Evolutionary conservation across 352 stramenopile species (phyloP), one percentile per base, ranked within the genome.

Genomic region (Discostella stelligera): DNA sequence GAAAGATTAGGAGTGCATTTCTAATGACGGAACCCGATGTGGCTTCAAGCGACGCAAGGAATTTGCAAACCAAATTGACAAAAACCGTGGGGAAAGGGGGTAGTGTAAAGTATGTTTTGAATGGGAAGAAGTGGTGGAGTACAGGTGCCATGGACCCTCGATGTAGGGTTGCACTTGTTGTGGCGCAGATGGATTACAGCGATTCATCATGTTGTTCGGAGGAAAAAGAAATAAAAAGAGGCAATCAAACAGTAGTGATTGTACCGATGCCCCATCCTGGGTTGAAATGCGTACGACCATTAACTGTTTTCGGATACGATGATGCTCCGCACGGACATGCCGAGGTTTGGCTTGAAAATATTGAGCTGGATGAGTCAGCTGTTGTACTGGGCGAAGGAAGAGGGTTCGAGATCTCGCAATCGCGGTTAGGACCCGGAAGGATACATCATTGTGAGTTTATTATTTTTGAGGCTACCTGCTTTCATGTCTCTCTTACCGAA

Each of bases 1-100:
- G 96, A 25, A 87, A 91, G 25, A 98, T 98, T 60, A 93, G 96
- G 63, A 98, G 94, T 46, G 95, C 93, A 58, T 99, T 98, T 86
- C 90, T 97, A 48, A 99, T 99, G 97, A 99, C 97, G 0, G 96
- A 98, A 82, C 97, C 96, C 49, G 89, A 93, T 48, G 96, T 98
- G 56, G 96, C 96, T 5, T 97, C 90, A 5, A 98, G 93, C 18
- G 96, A 99, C 85, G 95, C 96, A 6, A 98, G 94, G 11, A 99
- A 99, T 89, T 96, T 99, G 21, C 64, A 84, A 71, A 91, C 88
- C 0, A 78, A 55, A 66, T 69, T 93, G 6, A 72, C 63, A 5
- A 76, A 70, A 79, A 76, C 59, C 16, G 27, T 61, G 11, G 62
- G 44, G 13, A n/a, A 16, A 0, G 18, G 66, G 18, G 74, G 67